A percentile compares a stretch with the other conserved stretches of the same genome.
Conservation (phyloP, 2,329 filamentous ascomycete species). For the Verticillium nonalfalfae region DNA sequence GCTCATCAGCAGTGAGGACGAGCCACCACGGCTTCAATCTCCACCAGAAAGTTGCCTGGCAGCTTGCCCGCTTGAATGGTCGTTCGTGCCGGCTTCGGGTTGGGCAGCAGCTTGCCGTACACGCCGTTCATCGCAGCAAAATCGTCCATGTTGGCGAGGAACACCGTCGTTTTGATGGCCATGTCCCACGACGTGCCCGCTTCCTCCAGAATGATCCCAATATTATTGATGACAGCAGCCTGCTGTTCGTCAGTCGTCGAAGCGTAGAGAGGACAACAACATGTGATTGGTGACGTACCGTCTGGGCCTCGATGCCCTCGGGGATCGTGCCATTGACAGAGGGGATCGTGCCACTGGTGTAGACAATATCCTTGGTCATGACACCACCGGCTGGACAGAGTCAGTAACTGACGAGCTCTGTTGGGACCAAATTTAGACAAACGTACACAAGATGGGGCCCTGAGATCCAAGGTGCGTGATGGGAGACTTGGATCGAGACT, state of each 20-base stretch:
- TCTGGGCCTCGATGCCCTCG: constrained; percentile 13
- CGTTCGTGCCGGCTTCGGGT: constrained; percentile 8
- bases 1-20: constrained; percentile 17
- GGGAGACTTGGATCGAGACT: neutral
- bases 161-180: constrained; percentile 13
- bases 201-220: constrained; percentile 12
- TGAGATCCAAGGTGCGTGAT: constrained; percentile 7
- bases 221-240: constrained; percentile 9
- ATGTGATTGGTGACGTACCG: neutral
- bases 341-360: constrained; percentile 11
- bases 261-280: neutral
- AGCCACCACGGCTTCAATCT: constrained; percentile 11
- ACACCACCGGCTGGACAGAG: constrained; percentile 9
- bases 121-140: constrained; percentile 14
- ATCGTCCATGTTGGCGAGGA: constrained; percentile 14
- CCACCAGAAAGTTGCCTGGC: constrained; percentile 10
- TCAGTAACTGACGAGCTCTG: neutral
- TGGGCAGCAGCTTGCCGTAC: constrained; percentile 10
- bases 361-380: constrained; percentile 10
- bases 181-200: constrained; percentile 14
- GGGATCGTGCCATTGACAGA: constrained; percentile 13
- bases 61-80: constrained; percentile 12
- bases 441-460: constrained; percentile 11
- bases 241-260: neutral
- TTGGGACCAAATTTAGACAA: too few species aligned